Percentiles rank a stretch among this genome's conserved stretches.
phyloP scores from a whole-genome alignment of 2,329 filamentous ascomycete genomes.

The Coniochaeta sp. region DNA sequence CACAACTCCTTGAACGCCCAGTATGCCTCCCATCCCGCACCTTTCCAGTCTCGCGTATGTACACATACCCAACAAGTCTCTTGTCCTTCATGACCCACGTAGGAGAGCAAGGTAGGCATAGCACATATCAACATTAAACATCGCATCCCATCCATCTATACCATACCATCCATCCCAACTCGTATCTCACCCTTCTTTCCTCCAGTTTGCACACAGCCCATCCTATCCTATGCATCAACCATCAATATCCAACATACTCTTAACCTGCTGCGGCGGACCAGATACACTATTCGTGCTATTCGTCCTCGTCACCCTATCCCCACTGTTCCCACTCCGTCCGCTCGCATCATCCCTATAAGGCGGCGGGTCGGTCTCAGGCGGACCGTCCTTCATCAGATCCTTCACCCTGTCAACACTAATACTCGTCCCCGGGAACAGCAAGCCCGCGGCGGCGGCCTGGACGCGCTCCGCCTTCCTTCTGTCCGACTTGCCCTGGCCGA shows the following conservation, averaged over 20 bases:
- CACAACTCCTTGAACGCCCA: neutral
- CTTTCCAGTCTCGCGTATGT: neutral
- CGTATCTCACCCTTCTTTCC: too few species aligned
- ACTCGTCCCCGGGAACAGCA: slow-evolving; percentile 40
- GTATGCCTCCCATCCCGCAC: neutral
- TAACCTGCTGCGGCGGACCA: slow-evolving; percentile 45
- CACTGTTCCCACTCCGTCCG: slow-evolving; percentile 4
- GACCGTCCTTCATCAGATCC: slow-evolving; percentile 34
- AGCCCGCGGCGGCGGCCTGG: slow-evolving; percentile 32
- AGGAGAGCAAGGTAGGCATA: neutral
- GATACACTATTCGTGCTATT: slow-evolving; percentile 38
- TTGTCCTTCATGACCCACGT: too few species aligned
- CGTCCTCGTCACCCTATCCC: slow-evolving; percentile 30
- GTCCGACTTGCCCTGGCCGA: slow-evolving; percentile 32
- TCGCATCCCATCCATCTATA: neutral
- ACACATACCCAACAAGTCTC: too few species aligned
- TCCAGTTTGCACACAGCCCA: too few species aligned
- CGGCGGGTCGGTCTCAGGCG: slow-evolving; percentile 17
- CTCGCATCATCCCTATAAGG: slow-evolving; percentile 25
- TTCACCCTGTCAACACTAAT: slow-evolving; percentile 25
- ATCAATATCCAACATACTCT: slow-evolving; percentile 53
- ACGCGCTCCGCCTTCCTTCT: slow-evolving; percentile 36
- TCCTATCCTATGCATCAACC: too few species aligned
- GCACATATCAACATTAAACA: neutral
- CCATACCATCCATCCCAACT: too few species aligned